These are phyloP conservation scores for Quercus gilva DNA, from an alignment of 306 rosid species.

Conservation along the genomic window DNA sequence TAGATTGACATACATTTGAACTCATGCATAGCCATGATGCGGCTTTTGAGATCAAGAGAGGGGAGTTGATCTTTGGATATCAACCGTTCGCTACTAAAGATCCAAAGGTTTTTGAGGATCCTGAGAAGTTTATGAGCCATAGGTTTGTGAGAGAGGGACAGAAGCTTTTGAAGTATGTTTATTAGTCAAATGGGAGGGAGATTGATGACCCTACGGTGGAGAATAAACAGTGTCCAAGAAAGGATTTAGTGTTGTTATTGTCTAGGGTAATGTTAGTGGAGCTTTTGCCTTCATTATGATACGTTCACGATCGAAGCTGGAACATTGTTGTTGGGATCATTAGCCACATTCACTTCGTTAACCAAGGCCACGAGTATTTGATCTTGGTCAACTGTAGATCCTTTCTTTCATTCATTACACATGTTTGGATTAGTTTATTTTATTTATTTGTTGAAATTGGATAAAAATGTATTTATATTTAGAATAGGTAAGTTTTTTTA, in stretches of 20 bases:
- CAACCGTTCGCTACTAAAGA: conserved; percentile 72
- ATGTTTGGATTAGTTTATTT: no score
- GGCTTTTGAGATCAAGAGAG: conserved; percentile 57
- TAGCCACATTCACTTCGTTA: conserved; percentile 28
- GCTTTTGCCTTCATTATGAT: conserved; percentile 40
- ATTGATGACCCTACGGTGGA: conserved; percentile 33
- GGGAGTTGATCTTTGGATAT: conserved; percentile 74
- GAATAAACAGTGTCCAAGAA: conserved; percentile 46
- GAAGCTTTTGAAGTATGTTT: conserved; percentile 45
- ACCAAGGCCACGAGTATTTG: conserved; percentile 11
- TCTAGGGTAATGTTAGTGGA: conserved; percentile 33
- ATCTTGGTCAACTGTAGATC: background rate
- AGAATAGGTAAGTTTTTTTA: no score
- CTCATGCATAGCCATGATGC: conserved; percentile 50
- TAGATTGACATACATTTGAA: background rate
- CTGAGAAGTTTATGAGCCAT: conserved; percentile 44
- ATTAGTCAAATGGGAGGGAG: conserved; percentile 48
- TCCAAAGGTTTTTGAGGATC: conserved; percentile 42
- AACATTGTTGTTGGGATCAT: conserved; percentile 14
- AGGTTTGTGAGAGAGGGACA: conserved; percentile 35
- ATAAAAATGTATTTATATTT: no score
- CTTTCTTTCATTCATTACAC: no score
- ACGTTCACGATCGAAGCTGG: conserved; percentile 24
- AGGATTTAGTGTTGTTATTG: conserved; percentile 30
- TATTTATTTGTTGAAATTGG: no score